Conservation (phyloP, 2,329 filamentous ascomycete genomes). For the Ilyonectria mors-panacis region DNA sequence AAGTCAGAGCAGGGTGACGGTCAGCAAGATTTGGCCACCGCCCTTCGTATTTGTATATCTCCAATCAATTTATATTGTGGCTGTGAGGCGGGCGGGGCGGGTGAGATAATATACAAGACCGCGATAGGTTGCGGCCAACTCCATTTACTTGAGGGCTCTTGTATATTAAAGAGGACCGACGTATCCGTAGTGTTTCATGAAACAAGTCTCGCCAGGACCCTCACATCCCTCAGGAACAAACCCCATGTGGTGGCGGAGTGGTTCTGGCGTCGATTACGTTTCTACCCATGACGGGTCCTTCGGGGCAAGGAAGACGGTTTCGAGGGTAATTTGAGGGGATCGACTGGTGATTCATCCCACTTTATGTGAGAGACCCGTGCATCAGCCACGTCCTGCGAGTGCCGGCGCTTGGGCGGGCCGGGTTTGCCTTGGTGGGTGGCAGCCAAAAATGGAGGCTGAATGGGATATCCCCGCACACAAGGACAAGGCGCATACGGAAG, state of each 20-base stretch:
- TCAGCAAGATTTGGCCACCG: not conserved
- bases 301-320: not conserved
- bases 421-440: not conserved
- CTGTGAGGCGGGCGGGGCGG: not conserved
- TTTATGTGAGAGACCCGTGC: slow-evolving; percentile 30
- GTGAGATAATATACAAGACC: slow-evolving; percentile 3
- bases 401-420: slow-evolving; percentile 7
- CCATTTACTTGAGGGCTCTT: slow-evolving; percentile 19
- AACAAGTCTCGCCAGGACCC: slow-evolving; percentile 18
- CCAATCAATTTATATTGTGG: slow-evolving; percentile 18
- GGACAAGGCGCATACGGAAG: not conserved
- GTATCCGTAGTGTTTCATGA: slow-evolving; percentile 25
- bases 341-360: slow-evolving; percentile 25
- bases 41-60: slow-evolving; percentile 13
- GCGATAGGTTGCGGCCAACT: not conserved
- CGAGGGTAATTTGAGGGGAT: slow-evolving; percentile 17
- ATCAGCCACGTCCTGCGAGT: slow-evolving; percentile 20
- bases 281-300: slow-evolving; percentile 1
- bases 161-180: slow-evolving; percentile 24
- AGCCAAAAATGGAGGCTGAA: slow-evolving; percentile 1
- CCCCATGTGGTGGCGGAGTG: slow-evolving; percentile 13
- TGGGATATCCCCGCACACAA: slow-evolving; percentile 4
- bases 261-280: slow-evolving; percentile 7
- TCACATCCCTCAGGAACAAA: slow-evolving; percentile 15
- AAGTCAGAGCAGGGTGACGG: not conserved